Percentiles rank a stretch among this genome's conserved stretches.
Evolutionary conservation across 345 rosid genomes (phyloP).

Genomic region (Stellera chamaejasme): DNA sequence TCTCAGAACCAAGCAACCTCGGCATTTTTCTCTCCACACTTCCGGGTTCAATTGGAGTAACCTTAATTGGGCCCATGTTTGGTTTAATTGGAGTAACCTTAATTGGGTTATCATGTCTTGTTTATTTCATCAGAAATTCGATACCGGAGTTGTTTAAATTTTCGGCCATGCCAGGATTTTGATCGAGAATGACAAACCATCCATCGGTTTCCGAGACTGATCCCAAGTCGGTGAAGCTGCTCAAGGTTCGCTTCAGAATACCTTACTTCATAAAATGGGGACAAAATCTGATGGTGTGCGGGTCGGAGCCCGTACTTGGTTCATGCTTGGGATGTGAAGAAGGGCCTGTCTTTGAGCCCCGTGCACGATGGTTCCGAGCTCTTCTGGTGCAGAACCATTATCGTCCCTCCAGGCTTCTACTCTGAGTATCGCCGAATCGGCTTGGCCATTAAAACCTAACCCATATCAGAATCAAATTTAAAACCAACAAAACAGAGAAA

Average conservation of each 20-base stretch:
- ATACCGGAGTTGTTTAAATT: too few species aligned
- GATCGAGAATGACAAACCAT: constrained; percentile 37
- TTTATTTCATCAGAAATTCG: too few species aligned
- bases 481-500: too few species aligned
- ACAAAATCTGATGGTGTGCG: constrained; percentile 69
- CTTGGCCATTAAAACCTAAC: too few species aligned
- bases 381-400: constrained; percentile 56
- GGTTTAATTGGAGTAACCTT: too few species aligned
- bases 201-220: constrained; percentile 37
- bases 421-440: constrained; percentile 34
- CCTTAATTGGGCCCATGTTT: too few species aligned
- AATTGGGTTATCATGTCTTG: too few species aligned
- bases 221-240: constrained; percentile 42
- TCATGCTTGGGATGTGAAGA: constrained; percentile 80
- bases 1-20: too few species aligned
- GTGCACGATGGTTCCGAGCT: constrained; percentile 68
- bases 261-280: constrained; percentile 97
- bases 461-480: too few species aligned
- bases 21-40: too few species aligned
- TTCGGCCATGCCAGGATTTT: too few species aligned
- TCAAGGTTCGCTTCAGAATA: constrained; percentile 54
- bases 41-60: too few species aligned
- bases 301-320: constrained; percentile 71
- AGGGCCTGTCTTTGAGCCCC: constrained; percentile 65
- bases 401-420: constrained; percentile 45